Evolutionary conservation across 208 protist species (phyloP).

Genomic region (Acanthamoeba quina): DNA sequence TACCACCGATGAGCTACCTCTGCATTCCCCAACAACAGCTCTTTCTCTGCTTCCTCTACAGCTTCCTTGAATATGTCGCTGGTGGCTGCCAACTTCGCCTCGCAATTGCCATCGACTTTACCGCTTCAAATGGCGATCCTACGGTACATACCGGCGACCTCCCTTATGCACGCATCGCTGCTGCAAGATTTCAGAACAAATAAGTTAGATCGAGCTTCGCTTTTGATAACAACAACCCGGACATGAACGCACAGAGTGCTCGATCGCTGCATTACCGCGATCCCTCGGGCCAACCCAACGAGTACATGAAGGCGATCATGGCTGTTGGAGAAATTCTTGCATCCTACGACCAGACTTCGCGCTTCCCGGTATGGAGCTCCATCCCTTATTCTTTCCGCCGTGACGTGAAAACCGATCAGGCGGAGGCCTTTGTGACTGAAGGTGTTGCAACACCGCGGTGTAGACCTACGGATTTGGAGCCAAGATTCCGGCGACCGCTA

Average conservation of each 20-base stretch:
- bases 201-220: too few species aligned
- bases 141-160: too few species aligned
- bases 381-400: too few species aligned
- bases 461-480: slow-evolving; percentile 54
- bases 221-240: too few species aligned
- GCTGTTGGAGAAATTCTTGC: slow-evolving; percentile 74
- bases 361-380: neutral
- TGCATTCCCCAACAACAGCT: too few species aligned
- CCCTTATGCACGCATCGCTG: too few species aligned
- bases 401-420: too few species aligned
- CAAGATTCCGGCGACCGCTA: slow-evolving; percentile 20
- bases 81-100: slow-evolving; percentile 84
- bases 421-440: too few species aligned
- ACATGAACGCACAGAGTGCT: neutral
- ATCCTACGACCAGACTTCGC: slow-evolving; percentile 30
- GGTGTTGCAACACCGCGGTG: too few species aligned
- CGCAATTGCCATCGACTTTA: slow-evolving; percentile 85
- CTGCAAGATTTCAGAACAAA: too few species aligned
- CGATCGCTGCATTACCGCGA: slow-evolving; percentile 77
- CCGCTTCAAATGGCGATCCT: slow-evolving; percentile 78
- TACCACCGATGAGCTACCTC: too few species aligned
- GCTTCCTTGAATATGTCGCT: slow-evolving; percentile 82
- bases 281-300: slow-evolving; percentile 71
- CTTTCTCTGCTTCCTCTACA: neutral
- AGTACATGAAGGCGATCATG: slow-evolving; percentile 77